Percentiles rank a stretch among this genome's conserved stretches.
phyloP scores from a whole-genome alignment of 352 stramenopile genomes.

The Saprolegnia diclina region DNA sequence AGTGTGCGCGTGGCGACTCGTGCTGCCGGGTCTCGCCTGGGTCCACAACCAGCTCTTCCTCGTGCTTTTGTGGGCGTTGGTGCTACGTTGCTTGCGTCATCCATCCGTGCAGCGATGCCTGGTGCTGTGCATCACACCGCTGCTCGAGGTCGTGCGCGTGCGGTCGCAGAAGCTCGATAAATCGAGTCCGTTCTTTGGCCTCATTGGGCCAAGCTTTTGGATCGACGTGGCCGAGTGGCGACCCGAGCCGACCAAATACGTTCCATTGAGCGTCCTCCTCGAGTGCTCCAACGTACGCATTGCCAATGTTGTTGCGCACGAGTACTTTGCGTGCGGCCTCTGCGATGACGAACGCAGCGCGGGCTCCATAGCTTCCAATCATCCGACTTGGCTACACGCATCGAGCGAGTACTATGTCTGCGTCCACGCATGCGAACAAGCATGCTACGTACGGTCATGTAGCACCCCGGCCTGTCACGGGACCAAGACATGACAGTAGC shows the following conservation, averaged over 20 bases:
- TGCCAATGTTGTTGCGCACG: not conserved
- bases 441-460: not conserved
- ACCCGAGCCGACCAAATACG: not conserved
- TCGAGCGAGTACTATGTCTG: not conserved
- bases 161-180: not conserved
- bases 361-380: not conserved
- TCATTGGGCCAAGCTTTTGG: not conserved
- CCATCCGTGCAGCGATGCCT: not conserved
- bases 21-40: not conserved
- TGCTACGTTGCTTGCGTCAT: not conserved
- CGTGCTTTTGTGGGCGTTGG: not conserved
- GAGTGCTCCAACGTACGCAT: not conserved
- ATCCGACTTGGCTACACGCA: not conserved
- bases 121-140: not conserved
- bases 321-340: slow-evolving; percentile 4
- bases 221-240: not conserved
- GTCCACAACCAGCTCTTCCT: slow-evolving; percentile 12
- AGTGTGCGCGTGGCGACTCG: not conserved
- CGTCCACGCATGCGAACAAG: not conserved
- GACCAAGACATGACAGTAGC: too few species aligned
- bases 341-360: not conserved
- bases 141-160: not conserved
- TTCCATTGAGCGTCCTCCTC: not conserved
- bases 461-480: too few species aligned
- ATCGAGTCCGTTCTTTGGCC: not conserved